These are phyloP conservation scores for Lachancea kluyveri DNA, from an alignment of 805 yeast genomes.

Conservation along the genomic window DNA sequence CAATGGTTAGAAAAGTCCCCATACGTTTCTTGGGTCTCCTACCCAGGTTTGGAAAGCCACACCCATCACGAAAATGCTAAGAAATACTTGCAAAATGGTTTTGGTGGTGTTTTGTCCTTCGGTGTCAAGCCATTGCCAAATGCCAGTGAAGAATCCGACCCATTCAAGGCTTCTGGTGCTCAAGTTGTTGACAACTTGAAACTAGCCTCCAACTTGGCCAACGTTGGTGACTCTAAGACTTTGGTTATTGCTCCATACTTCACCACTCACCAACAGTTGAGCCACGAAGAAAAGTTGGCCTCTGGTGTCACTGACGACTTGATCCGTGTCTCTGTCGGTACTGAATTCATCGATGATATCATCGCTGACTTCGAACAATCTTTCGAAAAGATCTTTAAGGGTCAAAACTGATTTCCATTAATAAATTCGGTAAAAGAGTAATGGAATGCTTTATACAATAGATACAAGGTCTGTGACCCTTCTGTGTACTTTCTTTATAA, in stretches of 20 bases:
- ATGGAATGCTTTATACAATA: too few species aligned
- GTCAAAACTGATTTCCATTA: constrained; percentile 18
- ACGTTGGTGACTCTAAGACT: constrained; percentile 95
- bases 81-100: constrained; percentile 74
- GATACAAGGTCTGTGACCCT: too few species aligned
- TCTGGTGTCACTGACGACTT: constrained; percentile 87
- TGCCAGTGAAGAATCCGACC: constrained; percentile 44
- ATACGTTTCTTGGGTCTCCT: constrained; percentile 83
- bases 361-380: constrained; percentile 86
- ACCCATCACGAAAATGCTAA: constrained; percentile 76
- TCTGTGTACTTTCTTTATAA: too few species aligned
- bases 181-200: constrained; percentile 77
- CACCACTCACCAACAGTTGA: constrained; percentile 91
- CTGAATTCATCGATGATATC: constrained; percentile 86
- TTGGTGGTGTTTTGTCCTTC: constrained; percentile 84
- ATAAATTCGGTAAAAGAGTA: constrained; percentile 1
- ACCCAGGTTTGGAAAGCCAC: constrained; percentile 79
- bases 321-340: constrained; percentile 85
- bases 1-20: constrained; percentile 64
- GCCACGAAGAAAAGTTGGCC: constrained; percentile 69
- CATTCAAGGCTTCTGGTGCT: constrained; percentile 73
- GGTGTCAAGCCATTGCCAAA: constrained; percentile 65
- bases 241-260: constrained; percentile 93
- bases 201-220: constrained; percentile 88
- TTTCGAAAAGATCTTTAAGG: constrained; percentile 53